A percentile compares a stretch with the other conserved stretches of the same genome.
phyloP scores from a whole-genome alignment of 805 yeast genomes.

The Lipomyces lipofer region DNA sequence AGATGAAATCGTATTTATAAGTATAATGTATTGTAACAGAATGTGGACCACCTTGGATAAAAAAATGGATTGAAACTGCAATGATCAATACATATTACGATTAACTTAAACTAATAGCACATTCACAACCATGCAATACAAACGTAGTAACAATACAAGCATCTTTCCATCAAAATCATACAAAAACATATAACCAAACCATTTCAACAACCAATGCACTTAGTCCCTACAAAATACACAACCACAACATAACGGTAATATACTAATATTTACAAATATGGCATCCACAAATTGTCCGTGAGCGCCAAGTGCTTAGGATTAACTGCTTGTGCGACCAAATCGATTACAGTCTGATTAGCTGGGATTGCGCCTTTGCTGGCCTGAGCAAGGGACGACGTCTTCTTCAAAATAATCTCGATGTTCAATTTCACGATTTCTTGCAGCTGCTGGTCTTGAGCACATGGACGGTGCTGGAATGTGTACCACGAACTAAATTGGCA shows the following conservation, averaged over 20 bases:
- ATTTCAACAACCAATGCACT: background rate
- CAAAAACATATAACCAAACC: background rate
- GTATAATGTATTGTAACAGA: too few species aligned
- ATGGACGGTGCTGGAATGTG: slow-evolving; percentile 74
- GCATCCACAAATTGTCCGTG: slow-evolving; percentile 93
- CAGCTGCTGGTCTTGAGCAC: slow-evolving; percentile 79
- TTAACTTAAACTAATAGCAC: too few species aligned
- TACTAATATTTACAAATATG: slow-evolving; percentile 59
- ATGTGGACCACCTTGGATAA: too few species aligned
- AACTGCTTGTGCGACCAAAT: slow-evolving; percentile 89
- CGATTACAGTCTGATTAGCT: slow-evolving; percentile 86
- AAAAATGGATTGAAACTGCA: too few species aligned
- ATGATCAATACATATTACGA: too few species aligned
- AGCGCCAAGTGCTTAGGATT: slow-evolving; percentile 91
- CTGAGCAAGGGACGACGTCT: slow-evolving; percentile 76
- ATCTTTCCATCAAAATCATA: too few species aligned
- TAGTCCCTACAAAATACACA: background rate
- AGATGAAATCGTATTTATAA: too few species aligned
- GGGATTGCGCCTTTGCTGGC: slow-evolving; percentile 58
- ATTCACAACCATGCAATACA: too few species aligned
- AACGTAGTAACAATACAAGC: too few species aligned
- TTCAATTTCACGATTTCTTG: slow-evolving; percentile 85
- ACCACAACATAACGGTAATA: background rate
- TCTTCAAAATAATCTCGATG: slow-evolving; percentile 78
- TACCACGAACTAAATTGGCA: slow-evolving; percentile 72